phyloP scores from a whole-genome alignment of 2,329 filamentous ascomycete genomes.

The Colletotrichum lentis region DNA sequence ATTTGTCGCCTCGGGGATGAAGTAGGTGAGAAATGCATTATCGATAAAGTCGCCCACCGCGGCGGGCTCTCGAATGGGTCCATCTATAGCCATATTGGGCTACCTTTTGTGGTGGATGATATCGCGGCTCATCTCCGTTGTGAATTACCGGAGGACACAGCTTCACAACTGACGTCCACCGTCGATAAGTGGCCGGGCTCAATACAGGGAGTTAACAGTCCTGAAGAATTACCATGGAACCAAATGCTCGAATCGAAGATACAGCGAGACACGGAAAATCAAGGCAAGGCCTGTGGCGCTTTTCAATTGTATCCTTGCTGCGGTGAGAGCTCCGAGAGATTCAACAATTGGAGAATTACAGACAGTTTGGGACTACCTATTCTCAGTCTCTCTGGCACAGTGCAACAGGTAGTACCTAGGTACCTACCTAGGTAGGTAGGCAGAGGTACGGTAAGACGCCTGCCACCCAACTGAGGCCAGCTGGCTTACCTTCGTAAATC shows the following conservation, averaged over 20 bases:
- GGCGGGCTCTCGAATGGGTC: slow-evolving; percentile 24
- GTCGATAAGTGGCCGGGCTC: background rate
- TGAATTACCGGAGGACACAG: slow-evolving; percentile 17
- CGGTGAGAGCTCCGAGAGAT: slow-evolving; percentile 15
- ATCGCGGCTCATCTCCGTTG: slow-evolving; percentile 21
- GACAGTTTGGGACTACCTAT: slow-evolving; percentile 10
- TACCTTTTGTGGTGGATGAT: slow-evolving; percentile 24
- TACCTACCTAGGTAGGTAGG: too few species aligned
- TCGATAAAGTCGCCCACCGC: slow-evolving; percentile 61
- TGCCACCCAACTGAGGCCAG: background rate
- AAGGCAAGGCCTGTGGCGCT: background rate
- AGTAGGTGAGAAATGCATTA: slow-evolving; percentile 66
- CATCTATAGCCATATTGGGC: slow-evolving; percentile 40
- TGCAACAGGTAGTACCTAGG: background rate
- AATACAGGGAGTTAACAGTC: background rate
- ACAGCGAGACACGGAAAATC: too few species aligned
- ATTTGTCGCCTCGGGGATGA: slow-evolving; percentile 65
- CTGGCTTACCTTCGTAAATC: slow-evolving; percentile 24
- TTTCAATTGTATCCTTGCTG: background rate
- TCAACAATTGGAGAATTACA: slow-evolving; percentile 5
- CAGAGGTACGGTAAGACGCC: too few species aligned
- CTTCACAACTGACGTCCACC: slow-evolving; percentile 15
- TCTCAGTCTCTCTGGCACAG: slow-evolving; percentile 15
- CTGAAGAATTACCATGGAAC: background rate
- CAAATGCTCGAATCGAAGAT: background rate